These are phyloP conservation scores for Yamadazyma nakazawae DNA, from an alignment of 805 yeast genomes.

Conservation along the genomic window DNA sequence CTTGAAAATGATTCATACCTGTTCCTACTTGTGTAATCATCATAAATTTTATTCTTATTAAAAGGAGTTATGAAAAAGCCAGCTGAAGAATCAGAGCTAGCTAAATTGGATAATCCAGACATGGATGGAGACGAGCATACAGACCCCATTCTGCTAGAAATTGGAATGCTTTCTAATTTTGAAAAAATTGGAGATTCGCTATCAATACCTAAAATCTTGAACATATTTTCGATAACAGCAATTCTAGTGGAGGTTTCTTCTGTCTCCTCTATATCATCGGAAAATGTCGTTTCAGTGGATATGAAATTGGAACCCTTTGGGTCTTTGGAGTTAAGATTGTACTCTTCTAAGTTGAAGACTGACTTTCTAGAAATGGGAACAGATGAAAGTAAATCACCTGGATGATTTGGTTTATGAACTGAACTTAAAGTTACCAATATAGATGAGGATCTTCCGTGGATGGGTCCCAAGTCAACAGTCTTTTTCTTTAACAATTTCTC, in stretches of 20 bases:
- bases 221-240: constrained; percentile 69
- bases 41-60: constrained; percentile 13
- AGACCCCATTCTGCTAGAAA: constrained; percentile 20
- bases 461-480: constrained; percentile 5
- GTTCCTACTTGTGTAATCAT: constrained; percentile 13
- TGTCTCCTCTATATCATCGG: constrained; percentile 61
- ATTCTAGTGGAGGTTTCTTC: constrained; percentile 62
- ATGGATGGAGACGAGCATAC: constrained; percentile 27
- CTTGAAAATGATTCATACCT: constrained; percentile 16
- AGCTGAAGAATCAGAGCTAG: constrained; percentile 12
- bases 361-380: constrained; percentile 61
- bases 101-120: constrained; percentile 25
- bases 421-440: constrained; percentile 49
- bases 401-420: constrained; percentile 56
- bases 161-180: constrained; percentile 14
- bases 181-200: constrained; percentile 20
- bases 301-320: constrained; percentile 1
- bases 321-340: constrained; percentile 8
- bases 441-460: constrained; percentile 21
- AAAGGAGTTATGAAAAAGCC: constrained; percentile 7
- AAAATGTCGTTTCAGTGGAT: constrained; percentile 30
- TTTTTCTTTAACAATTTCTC: constrained; percentile 7
- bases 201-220: constrained; percentile 61
- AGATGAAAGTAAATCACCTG: constrained; percentile 81
- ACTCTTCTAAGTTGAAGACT: constrained; percentile 19